Percentiles rank a stretch among this genome's conserved stretches.
phyloP scores from a whole-genome alignment of 768 basidiomycete genomes.

The Cystofilobasidium capitatum region DNA sequence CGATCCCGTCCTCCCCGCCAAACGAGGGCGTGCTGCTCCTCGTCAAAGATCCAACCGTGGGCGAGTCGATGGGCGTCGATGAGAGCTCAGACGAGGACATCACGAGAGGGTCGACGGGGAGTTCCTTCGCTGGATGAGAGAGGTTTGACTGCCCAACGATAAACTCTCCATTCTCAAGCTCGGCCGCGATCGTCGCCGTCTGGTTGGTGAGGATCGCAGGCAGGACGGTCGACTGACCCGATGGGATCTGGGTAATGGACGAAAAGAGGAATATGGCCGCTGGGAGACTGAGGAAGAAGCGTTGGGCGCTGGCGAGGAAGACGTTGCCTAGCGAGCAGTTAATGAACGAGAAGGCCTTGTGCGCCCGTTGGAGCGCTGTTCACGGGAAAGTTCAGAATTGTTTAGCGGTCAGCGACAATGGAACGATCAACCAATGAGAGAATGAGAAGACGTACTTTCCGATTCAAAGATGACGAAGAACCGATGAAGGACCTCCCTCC shows the following conservation, averaged over 20 bases:
- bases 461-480: constrained; percentile 89
- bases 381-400: not conserved
- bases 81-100: no score
- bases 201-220: constrained; percentile 90
- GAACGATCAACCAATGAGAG: not conserved
- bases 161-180: constrained; percentile 65
- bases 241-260: constrained; percentile 73
- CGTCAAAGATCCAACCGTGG: not conserved
- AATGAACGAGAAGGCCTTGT: constrained; percentile 83
- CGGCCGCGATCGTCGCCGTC: constrained; percentile 88
- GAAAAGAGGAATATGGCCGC: constrained; percentile 90
- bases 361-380: constrained; percentile 63
- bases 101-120: constrained; percentile 15
- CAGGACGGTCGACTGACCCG: constrained; percentile 63
- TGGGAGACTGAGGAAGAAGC: constrained; percentile 83
- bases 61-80: no score
- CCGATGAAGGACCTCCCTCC: constrained; percentile 83
- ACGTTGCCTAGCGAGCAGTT: constrained; percentile 55
- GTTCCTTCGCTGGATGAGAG: constrained; percentile 60
- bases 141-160: constrained; percentile 90
- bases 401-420: not conserved
- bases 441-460: constrained; percentile 42
- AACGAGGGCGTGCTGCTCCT: not conserved
- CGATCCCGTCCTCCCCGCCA: constrained; percentile 44
- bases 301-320: constrained; percentile 76